Evolutionary conservation across 495 filamentous ascomycete genomes (phyloP), one percentile per base, ranked within the genome.

Genomic region (Immersiella caudata): DNA sequence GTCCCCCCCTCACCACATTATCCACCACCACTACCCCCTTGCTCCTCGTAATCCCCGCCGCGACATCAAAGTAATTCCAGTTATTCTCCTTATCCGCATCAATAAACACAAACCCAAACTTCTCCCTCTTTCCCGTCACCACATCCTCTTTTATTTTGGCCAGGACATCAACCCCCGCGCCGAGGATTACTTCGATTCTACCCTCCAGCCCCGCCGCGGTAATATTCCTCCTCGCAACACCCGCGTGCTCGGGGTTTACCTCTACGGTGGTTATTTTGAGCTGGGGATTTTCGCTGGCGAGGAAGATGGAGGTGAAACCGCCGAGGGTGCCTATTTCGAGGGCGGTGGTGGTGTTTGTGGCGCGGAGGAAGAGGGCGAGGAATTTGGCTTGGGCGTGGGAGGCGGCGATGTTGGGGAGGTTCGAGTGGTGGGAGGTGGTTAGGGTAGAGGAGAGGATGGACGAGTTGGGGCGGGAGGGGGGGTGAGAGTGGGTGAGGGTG

Each of bases 261-360:
- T 86, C 85, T 46, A 87, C 74, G 50, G 74, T 82, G 0, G 82
- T 85, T 0, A 86, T 75, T 49, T 78, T 74, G 51, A 63, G 24
- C 72, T 75, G 29, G 70, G 78, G 49, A 78, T 74, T 64, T 62
- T 72, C 22, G 20, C 68, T 62, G 4, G 83, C 82, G 49, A 86
- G 77, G 77, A 82, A 85, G 71, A 87, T 86, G 36, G 78, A 75
- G 5, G 79, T 80, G 74, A 84, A 84, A 27, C 80, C 84, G 40
- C 84, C 84, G 27, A 87, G 70, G 0, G 84, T 85, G 27, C 84
- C 84, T 51, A 87, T 70, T 60, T 87, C 84, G 52, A 87, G 82
- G 8, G 81, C 78, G 33, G 75, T 71, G 25, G 78, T 77, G 54
- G 79, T 81, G 40, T 67, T 62, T 5, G 74, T 55, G 21, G 80